These are phyloP conservation scores for Dispira simplex DNA, from an alignment of 192 early-diverging fungal species.

Conservation along the genomic window DNA sequence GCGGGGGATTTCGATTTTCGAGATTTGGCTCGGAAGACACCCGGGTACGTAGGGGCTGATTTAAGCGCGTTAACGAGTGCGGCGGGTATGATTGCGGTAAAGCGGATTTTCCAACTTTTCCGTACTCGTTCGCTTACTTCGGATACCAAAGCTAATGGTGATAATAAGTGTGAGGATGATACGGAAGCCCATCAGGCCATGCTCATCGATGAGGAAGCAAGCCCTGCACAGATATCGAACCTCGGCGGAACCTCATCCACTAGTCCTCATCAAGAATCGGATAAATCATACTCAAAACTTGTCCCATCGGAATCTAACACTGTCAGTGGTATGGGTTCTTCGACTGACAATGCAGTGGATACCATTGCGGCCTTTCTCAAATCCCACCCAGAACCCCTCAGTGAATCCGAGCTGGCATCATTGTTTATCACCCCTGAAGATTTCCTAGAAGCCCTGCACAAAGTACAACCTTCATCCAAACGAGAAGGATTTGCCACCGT, in stretches of 20 bases:
- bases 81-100: slow-evolving; percentile 84
- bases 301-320: slow-evolving; percentile 4
- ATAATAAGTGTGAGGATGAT: no score
- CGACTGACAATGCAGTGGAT: no score
- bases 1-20: slow-evolving; percentile 71
- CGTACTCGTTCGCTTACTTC: not conserved
- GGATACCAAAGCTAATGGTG: slow-evolving; percentile 11
- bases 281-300: no score
- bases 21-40: slow-evolving; percentile 76
- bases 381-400: slow-evolving; percentile 55
- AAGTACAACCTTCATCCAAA: slow-evolving; percentile 93
- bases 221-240: not conserved
- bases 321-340: no score
- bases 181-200: not conserved
- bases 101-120: slow-evolving; percentile 26
- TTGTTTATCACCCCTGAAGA: slow-evolving; percentile 71
- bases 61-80: slow-evolving; percentile 77
- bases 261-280: no score
- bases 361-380: slow-evolving; percentile 61
- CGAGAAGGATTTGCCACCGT: slow-evolving; percentile 98
- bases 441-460: slow-evolving; percentile 68
- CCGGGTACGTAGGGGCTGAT: slow-evolving; percentile 97
- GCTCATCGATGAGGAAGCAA: not conserved
- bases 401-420: slow-evolving; percentile 51
- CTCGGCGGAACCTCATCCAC: no score